Base-by-base conservation (phyloP, 2,329 filamentous ascomycete genomes). In the Exophiala phaeomuriformis region DNA sequence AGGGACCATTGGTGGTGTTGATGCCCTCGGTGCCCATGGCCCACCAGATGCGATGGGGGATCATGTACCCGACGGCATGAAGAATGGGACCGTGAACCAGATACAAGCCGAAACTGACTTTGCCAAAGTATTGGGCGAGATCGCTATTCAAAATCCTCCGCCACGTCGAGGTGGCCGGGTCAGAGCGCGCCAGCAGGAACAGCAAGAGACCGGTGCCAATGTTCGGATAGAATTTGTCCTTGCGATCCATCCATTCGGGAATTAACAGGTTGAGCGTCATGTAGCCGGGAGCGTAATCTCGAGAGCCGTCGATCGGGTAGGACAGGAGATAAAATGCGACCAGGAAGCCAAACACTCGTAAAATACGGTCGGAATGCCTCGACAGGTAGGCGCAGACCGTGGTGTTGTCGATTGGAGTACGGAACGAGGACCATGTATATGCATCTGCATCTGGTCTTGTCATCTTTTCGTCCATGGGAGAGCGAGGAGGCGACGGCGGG, bases 21-120 rank as follows among this genome's bases (percentile, higher is more conserved):
- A 45, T 56, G 1, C 67, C 69, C 48, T 70, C 65, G 51, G 68
- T 70, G 55, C 71, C 72, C 2, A 67, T 70, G 4, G 67, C 51
- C 29, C 58, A 62, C 71, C 71, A 61, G n/a, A 62, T 53, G 4
- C 51, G 35, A 32, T 63, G 61, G 3, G 61, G 61, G 30, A 74
- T 64, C 3, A 70, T 65, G 62, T 73, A 74, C 9, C 72, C 72
- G 31, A 74, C 60, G 0, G 67, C 68, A 52, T 74, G 72, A 4
- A 74, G 65, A 27, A 72, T 68, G 1, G 71, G 72, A 1, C 72
- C 71, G 48, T 76, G 74, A 28, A 75, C 71, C 45, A 76, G 68
- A 51, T 76, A 76, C 40, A 76, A 69, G 2, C 71, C 71, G 56
- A 72, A 76, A 2, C 71, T 74, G 53, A 75, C 72, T 44, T 71